These are phyloP conservation scores for Capsella bursapastoris DNA, from an alignment of 345 rosid species.

Conservation along the genomic window DNA sequence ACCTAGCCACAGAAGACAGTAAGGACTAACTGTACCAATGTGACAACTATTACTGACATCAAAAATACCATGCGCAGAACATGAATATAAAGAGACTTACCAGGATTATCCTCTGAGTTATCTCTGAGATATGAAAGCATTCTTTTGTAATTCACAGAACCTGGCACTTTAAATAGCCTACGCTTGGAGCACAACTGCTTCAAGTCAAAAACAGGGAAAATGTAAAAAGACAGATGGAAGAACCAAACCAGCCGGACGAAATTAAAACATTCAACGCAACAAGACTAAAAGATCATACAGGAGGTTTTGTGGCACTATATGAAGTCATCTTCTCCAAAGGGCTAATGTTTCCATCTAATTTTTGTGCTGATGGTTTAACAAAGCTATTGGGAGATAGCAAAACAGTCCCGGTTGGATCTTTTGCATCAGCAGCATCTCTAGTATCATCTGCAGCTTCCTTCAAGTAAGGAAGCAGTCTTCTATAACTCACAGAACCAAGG, in stretches of 20 bases:
- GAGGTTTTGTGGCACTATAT: neutral
- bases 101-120: neutral
- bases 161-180: conserved; percentile 2
- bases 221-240: neutral
- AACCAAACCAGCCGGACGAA: neutral
- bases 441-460: neutral
- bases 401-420: neutral
- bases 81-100: conserved; percentile 4
- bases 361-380: neutral
- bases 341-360: neutral
- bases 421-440: neutral
- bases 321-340: neutral
- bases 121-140: conserved; percentile 21
- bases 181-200: neutral
- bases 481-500: conserved; percentile 5
- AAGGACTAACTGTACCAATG: neutral
- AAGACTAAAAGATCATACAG: neutral
- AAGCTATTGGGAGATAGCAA: neutral
- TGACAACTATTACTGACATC: neutral
- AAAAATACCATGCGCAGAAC: neutral
- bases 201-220: neutral
- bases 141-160: conserved; percentile 23
- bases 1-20: neutral
- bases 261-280: neutral
- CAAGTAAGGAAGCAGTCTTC: conserved; percentile 22